Evolutionary conservation across 225 moss, liverwort and hornwort genomes (phyloP), one percentile per base, ranked within the genome.

Genomic region (Anthoceros angustus): DNA sequence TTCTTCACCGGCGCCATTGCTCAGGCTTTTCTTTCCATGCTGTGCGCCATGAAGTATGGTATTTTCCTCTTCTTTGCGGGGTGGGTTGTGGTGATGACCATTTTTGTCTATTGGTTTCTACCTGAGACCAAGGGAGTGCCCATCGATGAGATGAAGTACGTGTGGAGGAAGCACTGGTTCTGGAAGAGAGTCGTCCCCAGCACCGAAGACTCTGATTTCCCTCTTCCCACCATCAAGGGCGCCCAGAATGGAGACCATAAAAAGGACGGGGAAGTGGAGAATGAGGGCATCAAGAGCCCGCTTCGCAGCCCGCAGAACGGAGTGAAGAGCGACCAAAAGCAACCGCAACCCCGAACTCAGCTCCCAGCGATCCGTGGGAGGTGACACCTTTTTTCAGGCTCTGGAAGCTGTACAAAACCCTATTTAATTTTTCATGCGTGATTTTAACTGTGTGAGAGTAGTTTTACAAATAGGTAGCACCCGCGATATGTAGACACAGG

Each of bases 81-180:
- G 1, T 55, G 55, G 55, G 14, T 55, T 23, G 55, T 55, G 55
- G 55, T 55, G 15, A 55, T 55, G 55, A 55, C 55, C 55, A 55
- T n/a, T 6, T 55, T 55, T 23, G 55, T 55, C 55, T 55, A 55
- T 11, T 55, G 18, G n/a, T 55, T 55, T n/a, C n/a, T 55, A 23
- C 55, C 55, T 1, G 55, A 55, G 55, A 55, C 55, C 55, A 55
- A 55, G 14, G 55, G 55, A 8, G n/a, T 55, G 15, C 55, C 55
- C 55, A 55, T 55, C 14, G 55, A 55, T 18, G 55, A 55, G 18
- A 55, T 55, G 55, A 55, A 55, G 55, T 55, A 8, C 14, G 55
- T 55, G 55, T 55, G 55, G 55, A 55, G 55, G 55, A 15, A 23
- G 55, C 55, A 55, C 55, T 55, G 55, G 55, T 55, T 55, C 55